phyloP scores from a whole-genome alignment of 2,329 filamentous ascomycete genomes.

The Xylariomycetidae sp. region DNA sequence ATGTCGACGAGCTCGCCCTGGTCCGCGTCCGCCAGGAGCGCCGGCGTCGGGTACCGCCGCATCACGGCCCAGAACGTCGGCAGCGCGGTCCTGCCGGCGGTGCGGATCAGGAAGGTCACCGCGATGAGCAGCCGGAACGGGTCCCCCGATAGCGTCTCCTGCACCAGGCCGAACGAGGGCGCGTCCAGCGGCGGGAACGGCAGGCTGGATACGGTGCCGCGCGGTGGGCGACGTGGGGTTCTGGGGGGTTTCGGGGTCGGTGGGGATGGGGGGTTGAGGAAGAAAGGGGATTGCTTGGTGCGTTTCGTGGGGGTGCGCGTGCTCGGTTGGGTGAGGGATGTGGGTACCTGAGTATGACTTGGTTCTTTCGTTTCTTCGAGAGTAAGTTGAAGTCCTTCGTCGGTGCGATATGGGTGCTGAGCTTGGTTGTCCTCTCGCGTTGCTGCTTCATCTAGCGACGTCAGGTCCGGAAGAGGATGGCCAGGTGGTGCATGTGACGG shows the following conservation, averaged over 20 bases:
- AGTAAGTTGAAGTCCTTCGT: too few species aligned
- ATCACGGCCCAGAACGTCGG: conserved; percentile 70
- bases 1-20: conserved; percentile 52
- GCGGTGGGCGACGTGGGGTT: conserved; percentile 31
- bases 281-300: conserved; percentile 30
- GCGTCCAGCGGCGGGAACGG: conserved; percentile 65
- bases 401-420: too few species aligned
- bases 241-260: too few species aligned
- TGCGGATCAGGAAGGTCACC: conserved; percentile 81
- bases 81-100: conserved; percentile 67
- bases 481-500: too few species aligned
- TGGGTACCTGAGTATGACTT: too few species aligned
- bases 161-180: conserved; percentile 70
- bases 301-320: conserved; percentile 23
- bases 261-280: conserved; percentile 14
- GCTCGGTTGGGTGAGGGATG: too few species aligned
- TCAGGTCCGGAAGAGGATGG: too few species aligned
- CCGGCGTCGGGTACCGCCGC: conserved; percentile 61
- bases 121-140: conserved; percentile 80
- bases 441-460: background rate
- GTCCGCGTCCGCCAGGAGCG: conserved; percentile 54
- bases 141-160: conserved; percentile 70
- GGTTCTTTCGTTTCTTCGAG: too few species aligned
- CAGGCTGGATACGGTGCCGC: conserved; percentile 47
- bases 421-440: background rate